Base-by-base conservation (phyloP, 1,139 yeast genomes). In the Taphrina populina region DNA sequence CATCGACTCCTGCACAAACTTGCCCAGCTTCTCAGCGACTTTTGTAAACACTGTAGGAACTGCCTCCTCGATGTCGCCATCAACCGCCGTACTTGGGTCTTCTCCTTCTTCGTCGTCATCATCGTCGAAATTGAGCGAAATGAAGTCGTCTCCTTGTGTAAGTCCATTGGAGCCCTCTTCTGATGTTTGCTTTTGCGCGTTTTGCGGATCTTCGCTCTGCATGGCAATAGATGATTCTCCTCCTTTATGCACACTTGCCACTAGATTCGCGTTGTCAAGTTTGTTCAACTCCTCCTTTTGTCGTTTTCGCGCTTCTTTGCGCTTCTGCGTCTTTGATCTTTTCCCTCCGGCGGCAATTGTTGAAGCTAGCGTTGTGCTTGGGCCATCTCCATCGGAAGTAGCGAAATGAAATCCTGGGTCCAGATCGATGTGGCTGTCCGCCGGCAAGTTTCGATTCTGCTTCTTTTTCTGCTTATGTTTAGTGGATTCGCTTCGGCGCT, bases 101-200 rank as follows among this genome's bases (percentile, higher is more conserved):
- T 56, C 57, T 7, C 59, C 65, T 30, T 60, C 61, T 7, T 61
- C 64, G 3, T 66, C 75, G 5, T 69, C 71, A 17, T 77, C 73
- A 8, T 40, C 54, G 33, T 49, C 54, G 61, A 79, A 76, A 11
- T 81, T 84, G 66, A 82, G 76, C 2, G 80, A 81, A 29, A 82
- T 82, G 65, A 79, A 82, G 61, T 82, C 85, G 35, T 71, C 76
- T 11, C 44, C 44, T 8, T 32, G 40, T 15, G 54, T 41, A 20
- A 49, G 35, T 6, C 24, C 44, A 39, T 49, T 49, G 26, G 37
- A 8, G 11, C 29, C 6, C 7, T 40, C 45, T 8, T 15, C 34
- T 6, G 21, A 13, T 17, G 15, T 10, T 2, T 2, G 13, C 10
- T 24, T 34, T 11, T 15, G 15, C 21, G 10, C 37, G 3, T 44